These are phyloP conservation scores for Penicillium decumbens DNA, from an alignment of 2,329 filamentous ascomycete species.

Conservation along the genomic window DNA sequence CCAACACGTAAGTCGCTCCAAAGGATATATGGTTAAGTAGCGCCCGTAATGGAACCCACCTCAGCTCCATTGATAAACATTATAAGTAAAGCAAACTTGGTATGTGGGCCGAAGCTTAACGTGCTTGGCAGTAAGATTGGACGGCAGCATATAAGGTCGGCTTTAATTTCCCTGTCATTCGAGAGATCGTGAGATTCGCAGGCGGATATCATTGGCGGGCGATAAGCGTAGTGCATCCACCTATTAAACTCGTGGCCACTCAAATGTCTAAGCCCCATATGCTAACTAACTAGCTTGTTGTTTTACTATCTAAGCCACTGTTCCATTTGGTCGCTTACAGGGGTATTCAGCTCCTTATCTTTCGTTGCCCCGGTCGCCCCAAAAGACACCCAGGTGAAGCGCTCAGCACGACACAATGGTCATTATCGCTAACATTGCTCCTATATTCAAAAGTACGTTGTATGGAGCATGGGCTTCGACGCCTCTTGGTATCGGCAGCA, in stretches of 20 bases:
- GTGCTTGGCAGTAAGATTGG: not conserved
- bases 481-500: not conserved
- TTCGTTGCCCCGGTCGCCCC: not conserved
- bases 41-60: not conserved
- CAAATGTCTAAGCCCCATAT: not conserved
- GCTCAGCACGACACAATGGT: not conserved
- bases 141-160: not conserved
- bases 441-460: not conserved
- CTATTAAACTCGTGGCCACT: not conserved
- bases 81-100: not conserved
- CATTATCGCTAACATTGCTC: not conserved
- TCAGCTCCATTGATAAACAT: not conserved
- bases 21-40: not conserved
- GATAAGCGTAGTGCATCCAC: not conserved
- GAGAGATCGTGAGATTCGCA: not conserved
- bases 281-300: not conserved
- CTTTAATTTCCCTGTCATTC: slow-evolving; percentile 1
- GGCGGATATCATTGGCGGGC: not conserved
- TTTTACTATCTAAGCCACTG: not conserved
- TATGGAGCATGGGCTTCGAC: not conserved
- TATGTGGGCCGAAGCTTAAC: slow-evolving; percentile 3
- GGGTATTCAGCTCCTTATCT: not conserved
- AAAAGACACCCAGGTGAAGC: not conserved
- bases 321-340: not conserved
- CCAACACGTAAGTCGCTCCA: not conserved